Evolutionary conservation across 2,329 filamentous ascomycete genomes (phyloP).

Genomic region (Aspergillus tanneri): DNA sequence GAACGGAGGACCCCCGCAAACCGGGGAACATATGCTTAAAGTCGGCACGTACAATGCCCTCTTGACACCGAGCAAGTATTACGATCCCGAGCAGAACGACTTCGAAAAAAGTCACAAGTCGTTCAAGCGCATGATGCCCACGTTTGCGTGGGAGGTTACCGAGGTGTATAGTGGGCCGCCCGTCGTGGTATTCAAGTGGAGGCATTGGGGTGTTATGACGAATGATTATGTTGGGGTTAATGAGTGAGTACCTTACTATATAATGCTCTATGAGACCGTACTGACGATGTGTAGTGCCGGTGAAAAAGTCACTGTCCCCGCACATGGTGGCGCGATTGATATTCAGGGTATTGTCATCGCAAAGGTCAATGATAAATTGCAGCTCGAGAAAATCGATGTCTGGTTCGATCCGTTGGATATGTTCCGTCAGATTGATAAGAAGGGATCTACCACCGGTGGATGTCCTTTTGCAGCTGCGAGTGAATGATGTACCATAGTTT

Average conservation of each 20-base stretch:
- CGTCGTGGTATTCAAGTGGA: slow-evolving; percentile 62
- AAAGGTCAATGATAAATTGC: slow-evolving; percentile 59
- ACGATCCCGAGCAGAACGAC: slow-evolving; percentile 60
- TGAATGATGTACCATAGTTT: too few species aligned
- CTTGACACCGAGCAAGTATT: slow-evolving; percentile 63
- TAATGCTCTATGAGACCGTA: not conserved
- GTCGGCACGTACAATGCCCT: slow-evolving; percentile 70
- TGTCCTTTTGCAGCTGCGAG: not conserved
- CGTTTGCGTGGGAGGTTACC: slow-evolving; percentile 68
- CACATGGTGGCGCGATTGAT: slow-evolving; percentile 61
- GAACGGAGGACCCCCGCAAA: slow-evolving; percentile 59
- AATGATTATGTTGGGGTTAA: slow-evolving; percentile 66
- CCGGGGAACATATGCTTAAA: slow-evolving; percentile 63
- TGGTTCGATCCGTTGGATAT: slow-evolving; percentile 67
- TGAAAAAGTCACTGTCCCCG: slow-evolving; percentile 62
- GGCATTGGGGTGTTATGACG: slow-evolving; percentile 68
- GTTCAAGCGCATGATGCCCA: slow-evolving; percentile 72
- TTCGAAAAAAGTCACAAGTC: slow-evolving; percentile 67
- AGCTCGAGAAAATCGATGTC: slow-evolving; percentile 59
- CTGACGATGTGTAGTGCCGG: slow-evolving; percentile 49
- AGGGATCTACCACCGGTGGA: not conserved
- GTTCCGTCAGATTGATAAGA: slow-evolving; percentile 61
- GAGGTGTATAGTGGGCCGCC: slow-evolving; percentile 67
- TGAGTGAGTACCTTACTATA: slow-evolving; percentile 47
- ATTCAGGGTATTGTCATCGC: slow-evolving; percentile 65